These are phyloP conservation scores for Stromatinia cepivora DNA, from an alignment of 2,329 filamentous ascomycete species.

Conservation along the genomic window DNA sequence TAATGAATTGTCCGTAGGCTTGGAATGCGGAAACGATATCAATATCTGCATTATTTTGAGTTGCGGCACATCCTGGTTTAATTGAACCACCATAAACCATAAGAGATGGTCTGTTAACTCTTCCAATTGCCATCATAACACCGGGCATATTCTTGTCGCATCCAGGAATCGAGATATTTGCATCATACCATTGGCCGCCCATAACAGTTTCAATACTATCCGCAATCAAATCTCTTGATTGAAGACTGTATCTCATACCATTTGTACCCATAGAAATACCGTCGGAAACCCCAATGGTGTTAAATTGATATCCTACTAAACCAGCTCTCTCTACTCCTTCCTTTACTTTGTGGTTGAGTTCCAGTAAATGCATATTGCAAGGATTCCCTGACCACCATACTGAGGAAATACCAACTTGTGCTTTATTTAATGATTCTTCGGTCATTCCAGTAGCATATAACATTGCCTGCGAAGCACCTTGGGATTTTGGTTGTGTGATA, in stretches of 20 bases:
- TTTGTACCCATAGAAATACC: slow-evolving; percentile 98
- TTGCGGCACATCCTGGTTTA: slow-evolving; percentile 79
- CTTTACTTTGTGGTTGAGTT: slow-evolving; percentile 58
- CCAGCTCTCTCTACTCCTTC: slow-evolving; percentile 73
- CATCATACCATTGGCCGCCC: slow-evolving; percentile 98
- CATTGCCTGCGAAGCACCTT: slow-evolving; percentile 98
- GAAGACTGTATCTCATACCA: slow-evolving; percentile 93
- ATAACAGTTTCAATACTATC: slow-evolving; percentile 99
- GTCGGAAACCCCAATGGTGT: slow-evolving; percentile 97
- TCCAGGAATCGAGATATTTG: slow-evolving; percentile 92
- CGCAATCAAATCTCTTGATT: slow-evolving; percentile 94
- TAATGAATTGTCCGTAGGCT: slow-evolving; percentile 92
- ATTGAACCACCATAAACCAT: slow-evolving; percentile 99
- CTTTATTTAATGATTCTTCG: slow-evolving; percentile 89
- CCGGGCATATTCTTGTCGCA: slow-evolving; percentile 99
- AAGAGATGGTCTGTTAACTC: slow-evolving; percentile 88
- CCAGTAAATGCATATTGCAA: slow-evolving; percentile 98
- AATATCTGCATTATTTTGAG: slow-evolving; percentile 71
- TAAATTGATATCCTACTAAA: slow-evolving; percentile 94
- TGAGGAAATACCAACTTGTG: slow-evolving; percentile 95
- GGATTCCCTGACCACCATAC: slow-evolving; percentile 99
- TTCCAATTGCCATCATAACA: slow-evolving; percentile 88
- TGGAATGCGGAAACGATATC: slow-evolving; percentile 99
- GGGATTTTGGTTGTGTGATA: slow-evolving; percentile 96
- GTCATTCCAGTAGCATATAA: slow-evolving; percentile 90